Conservation (phyloP, 345 rosid species). For the Geranium rotundifolium region DNA sequence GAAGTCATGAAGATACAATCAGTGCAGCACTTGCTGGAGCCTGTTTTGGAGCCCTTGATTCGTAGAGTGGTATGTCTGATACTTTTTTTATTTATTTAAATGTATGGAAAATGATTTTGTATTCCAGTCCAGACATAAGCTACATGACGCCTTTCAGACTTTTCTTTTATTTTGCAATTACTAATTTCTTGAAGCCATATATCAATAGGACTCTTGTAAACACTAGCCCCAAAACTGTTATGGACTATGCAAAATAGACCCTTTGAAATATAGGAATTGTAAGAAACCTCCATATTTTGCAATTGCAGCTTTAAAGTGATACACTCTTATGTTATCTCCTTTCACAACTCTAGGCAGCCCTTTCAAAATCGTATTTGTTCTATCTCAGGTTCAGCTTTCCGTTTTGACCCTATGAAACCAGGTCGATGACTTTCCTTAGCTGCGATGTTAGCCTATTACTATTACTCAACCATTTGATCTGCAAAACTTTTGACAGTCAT, state of each 20-base stretch:
- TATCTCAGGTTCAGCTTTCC: not conserved
- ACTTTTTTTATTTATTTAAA: not conserved
- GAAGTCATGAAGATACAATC: slow-evolving; percentile 74
- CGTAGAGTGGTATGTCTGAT: slow-evolving; percentile 74
- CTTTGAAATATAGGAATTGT: not conserved
- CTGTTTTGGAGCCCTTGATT: slow-evolving; percentile 82
- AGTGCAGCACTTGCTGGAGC: slow-evolving; percentile 66
- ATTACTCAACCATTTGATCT: too few relatives aligned
- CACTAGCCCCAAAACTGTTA: not conserved
- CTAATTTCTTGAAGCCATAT: not conserved
- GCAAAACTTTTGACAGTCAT: not conserved
- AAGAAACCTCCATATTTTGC: not conserved
- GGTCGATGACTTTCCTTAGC: too few relatives aligned
- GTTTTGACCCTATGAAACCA: too few relatives aligned
- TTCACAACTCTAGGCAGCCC: not conserved
- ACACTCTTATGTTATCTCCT: too few relatives aligned
- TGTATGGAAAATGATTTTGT: too few relatives aligned
- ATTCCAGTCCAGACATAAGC: too few relatives aligned
- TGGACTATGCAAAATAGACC: not conserved
- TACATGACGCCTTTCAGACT: too few relatives aligned
- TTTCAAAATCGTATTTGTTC: not conserved
- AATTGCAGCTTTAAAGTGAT: not conserved
- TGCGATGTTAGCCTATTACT: too few relatives aligned
- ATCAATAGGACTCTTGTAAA: too few relatives aligned
- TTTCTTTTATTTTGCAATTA: not conserved